Percentiles rank a stretch among this genome's conserved stretches.
Evolutionary conservation across 2,329 filamentous ascomycete species (phyloP).

Genomic region (Aureobasidium sp.): DNA sequence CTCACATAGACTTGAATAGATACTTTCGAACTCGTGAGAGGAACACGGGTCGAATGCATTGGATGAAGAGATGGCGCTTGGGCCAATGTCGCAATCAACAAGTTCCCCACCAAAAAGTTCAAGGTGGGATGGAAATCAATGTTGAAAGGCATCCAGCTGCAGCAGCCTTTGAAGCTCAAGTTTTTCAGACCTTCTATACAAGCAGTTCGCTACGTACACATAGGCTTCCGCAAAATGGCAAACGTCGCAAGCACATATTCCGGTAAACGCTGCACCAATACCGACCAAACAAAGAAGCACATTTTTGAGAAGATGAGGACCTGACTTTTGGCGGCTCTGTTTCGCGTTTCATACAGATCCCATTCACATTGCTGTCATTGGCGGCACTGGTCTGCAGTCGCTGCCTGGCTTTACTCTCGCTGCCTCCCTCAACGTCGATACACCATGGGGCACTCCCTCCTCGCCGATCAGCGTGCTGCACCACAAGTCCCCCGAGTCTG

Average conservation of each 20-base stretch:
- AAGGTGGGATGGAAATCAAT: slow-evolving; percentile 6
- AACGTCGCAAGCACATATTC: slow-evolving; percentile 26
- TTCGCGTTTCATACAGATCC: slow-evolving; percentile 27
- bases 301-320: not conserved
- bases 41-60: not conserved
- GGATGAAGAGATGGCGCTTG: not conserved
- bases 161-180: not conserved
- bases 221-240: slow-evolving; percentile 28
- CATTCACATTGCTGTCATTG: slow-evolving; percentile 43
- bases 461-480: slow-evolving; percentile 78
- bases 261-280: slow-evolving; percentile 15
- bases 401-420: slow-evolving; percentile 82
- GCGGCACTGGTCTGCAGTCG: slow-evolving; percentile 80
- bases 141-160: not conserved
- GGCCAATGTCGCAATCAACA: not conserved
- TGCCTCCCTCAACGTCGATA: slow-evolving; percentile 65
- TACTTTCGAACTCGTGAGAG: no score
- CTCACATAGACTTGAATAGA: no score
- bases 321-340: slow-evolving; percentile 7
- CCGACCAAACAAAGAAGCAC: not conserved
- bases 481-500: slow-evolving; percentile 64
- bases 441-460: slow-evolving; percentile 80
- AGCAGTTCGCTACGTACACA: slow-evolving; percentile 18
- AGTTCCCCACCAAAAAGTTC: slow-evolving; percentile 8
- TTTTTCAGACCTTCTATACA: not conserved